Evolutionary conservation across 2,329 filamentous ascomycete genomes (phyloP).

Genomic region (Ophiostoma ips): DNA sequence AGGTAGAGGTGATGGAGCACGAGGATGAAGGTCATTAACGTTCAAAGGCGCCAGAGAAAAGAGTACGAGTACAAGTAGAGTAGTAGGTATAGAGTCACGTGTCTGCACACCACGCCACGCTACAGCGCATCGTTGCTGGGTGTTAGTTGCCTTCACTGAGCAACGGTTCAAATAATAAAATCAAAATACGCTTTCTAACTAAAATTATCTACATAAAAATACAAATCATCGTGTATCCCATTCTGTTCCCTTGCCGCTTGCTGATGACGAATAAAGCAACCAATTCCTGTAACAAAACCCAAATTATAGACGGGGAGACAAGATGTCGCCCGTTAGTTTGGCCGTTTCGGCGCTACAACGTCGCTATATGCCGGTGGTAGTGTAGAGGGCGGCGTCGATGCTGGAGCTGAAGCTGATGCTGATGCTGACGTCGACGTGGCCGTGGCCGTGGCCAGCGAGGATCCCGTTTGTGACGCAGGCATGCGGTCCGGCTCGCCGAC

Average conservation of each 20-base stretch:
- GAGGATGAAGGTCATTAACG: no score
- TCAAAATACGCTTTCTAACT: no score
- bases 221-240: no score
- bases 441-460: background rate
- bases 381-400: background rate
- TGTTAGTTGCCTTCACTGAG: no score
- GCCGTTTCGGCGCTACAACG: background rate
- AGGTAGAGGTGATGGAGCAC: background rate
- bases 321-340: background rate
- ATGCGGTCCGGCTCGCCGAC: background rate
- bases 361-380: conserved; percentile 5
- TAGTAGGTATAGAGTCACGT: no score
- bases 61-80: no score
- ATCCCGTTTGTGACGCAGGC: background rate
- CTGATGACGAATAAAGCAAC: background rate
- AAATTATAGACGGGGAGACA: background rate
- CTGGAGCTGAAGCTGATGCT: no score
- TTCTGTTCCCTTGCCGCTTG: background rate
- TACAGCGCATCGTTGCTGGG: no score
- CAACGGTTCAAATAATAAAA: no score
- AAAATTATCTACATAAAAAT: no score
- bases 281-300: background rate
- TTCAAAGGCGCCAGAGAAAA: no score
- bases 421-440: background rate
- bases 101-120: no score